Evolutionary conservation across 2,329 filamentous ascomycete species (phyloP), one percentile per base, ranked within the genome.

Genomic region (Phoma sp.): DNA sequence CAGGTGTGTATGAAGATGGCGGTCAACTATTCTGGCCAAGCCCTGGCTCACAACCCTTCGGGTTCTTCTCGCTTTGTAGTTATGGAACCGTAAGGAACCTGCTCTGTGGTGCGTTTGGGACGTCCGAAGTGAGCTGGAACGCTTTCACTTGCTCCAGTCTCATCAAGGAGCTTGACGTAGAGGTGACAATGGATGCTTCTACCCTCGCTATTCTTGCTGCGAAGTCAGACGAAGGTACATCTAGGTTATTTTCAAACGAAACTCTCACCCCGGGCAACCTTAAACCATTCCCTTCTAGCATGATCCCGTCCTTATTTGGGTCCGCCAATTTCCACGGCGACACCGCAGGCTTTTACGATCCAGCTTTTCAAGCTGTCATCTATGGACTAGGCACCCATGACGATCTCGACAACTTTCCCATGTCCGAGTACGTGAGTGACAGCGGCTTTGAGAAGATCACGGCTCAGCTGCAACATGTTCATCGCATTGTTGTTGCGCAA

Each of bases 101-200:
- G 3, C 36, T 34, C 17, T 45, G 42, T 18, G 42, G 42, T 7
- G 42, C 42, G 15, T n/a, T 34, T 20, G 42, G 42, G 7, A 36
- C 30, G 25, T 45, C 42, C 7, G 30, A 45, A n/a, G 30, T 36
- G 10, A 36, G 36, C 30, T 45, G 42, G 42, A 45, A 45, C 7
- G 42, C 42, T 14, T 45, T 45, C 21, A 45, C 21, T 9, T 45
- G 42, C 30, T 26, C 30, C 4, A 18, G n/a, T 12, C 3, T 26
- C 20, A 18, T 45, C 7, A 45, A 45, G 9, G 28, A 45, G 23
- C 42, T 45, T 12, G 42, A 45, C 11, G 30, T 45, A 14, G 42
- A 34, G 21, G 20, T 45, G 4, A 45, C 42, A 12, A 34, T 45
- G n/a, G 30, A 45, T 23, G 42, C 21, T 3, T 26, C 30, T 4